Base-by-base conservation (phyloP, 352 stramenopile species). In the Phytophthora lateralis region DNA sequence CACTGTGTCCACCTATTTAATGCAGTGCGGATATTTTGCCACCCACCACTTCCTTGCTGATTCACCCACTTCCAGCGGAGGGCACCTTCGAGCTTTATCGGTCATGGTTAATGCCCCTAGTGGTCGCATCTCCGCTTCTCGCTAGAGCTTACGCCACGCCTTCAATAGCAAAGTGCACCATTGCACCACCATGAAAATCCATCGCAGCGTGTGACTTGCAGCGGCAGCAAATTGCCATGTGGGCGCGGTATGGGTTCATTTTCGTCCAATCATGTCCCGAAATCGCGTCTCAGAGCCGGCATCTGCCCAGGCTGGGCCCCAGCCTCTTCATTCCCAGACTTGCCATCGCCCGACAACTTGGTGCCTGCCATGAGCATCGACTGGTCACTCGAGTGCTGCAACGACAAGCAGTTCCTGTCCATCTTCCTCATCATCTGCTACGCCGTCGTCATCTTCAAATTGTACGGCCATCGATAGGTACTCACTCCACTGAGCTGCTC, bases 371-470 rank as follows among this genome's bases (percentile, higher is more conserved):
- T 76, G 68, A 69, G 57, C 57, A 54, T 82, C 32, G 79, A 92
- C 60, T 81, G 66, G 72, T 82, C 65, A 39, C 78, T 94, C 56
- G 72, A 78, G 66, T 96, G 88, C 81, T 96, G 88, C 82, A 96
- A 95, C 63, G 85, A 95, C 69, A 75, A 88, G 58, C 88, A 96
- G 58, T 90, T 85, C 49, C 71, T 89, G 42, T 89, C 82, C 46
- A 93, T 95, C 68, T 95, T 94, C 75, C 80, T 96, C 71, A 93
- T 96, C 80, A 49, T 85, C 47, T 82, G 73, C 66, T 96, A 96
- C 76, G 71, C 84, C 7, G 43, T 96, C 52, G 68, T 82, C 59
- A 96, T 96, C 71, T 90, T 95, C 61, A 95, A 95, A 63, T 74
- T 95, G 84, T 95, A 56, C 53, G 72, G 49, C 14, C 14, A 8